Conservation (phyloP, 2,329 filamentous ascomycete genomes). For the Trichophyton equinum region DNA sequence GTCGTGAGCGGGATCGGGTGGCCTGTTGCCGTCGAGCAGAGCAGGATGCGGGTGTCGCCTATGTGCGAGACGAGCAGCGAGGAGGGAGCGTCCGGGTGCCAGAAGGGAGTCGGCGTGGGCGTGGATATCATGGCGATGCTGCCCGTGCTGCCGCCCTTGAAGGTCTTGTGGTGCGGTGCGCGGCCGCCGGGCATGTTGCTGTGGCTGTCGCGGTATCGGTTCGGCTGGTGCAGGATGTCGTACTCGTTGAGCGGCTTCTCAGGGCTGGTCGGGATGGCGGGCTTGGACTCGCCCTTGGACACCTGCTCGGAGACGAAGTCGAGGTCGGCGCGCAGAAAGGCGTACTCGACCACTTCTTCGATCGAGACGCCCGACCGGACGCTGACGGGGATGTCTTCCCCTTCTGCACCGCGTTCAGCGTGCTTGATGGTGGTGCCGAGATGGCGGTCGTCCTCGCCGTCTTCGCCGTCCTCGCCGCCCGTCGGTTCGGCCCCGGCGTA, state of each 20-base stretch:
- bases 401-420: slow-evolving; percentile 9
- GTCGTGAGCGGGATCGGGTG: slow-evolving; percentile 69
- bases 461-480: slow-evolving; percentile 11
- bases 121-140: slow-evolving; percentile 85
- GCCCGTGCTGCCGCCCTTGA: slow-evolving; percentile 87
- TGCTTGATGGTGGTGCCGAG: slow-evolving; percentile 21
- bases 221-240: slow-evolving; percentile 62
- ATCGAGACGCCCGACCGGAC: slow-evolving; percentile 31
- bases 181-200: slow-evolving; percentile 35
- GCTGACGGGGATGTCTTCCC: slow-evolving; percentile 11
- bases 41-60: slow-evolving; percentile 79
- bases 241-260: slow-evolving; percentile 74
- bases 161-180: slow-evolving; percentile 44
- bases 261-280: slow-evolving; percentile 48
- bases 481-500: slow-evolving; percentile 24
- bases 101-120: slow-evolving; percentile 81
- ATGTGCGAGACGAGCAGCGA: slow-evolving; percentile 82
- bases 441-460: slow-evolving; percentile 17
- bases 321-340: slow-evolving; percentile 84
- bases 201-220: slow-evolving; percentile 26
- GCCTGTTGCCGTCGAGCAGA: slow-evolving; percentile 78
- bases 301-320: slow-evolving; percentile 90
- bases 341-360: slow-evolving; percentile 62
- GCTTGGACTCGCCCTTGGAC: slow-evolving; percentile 53
- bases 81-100: slow-evolving; percentile 77